phyloP scores from a whole-genome alignment of 1,284 basidiomycete species.

The Tremellales sp. region DNA sequence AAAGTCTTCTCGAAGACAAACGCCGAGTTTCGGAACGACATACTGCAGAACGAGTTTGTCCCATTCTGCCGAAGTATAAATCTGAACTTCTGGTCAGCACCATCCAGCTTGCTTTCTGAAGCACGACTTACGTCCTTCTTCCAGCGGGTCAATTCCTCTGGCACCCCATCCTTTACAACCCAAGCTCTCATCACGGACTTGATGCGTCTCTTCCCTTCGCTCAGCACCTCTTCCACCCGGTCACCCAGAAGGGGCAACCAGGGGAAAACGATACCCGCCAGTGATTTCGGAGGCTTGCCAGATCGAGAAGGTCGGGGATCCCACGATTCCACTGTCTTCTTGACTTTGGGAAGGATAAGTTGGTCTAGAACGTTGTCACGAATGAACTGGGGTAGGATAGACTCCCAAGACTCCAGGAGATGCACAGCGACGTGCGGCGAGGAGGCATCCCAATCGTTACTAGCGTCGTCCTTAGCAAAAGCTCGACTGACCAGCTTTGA shows the following conservation, averaged over 20 bases:
- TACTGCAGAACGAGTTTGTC: slow-evolving; percentile 85
- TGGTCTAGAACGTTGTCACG: slow-evolving; percentile 94
- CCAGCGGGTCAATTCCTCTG: slow-evolving; percentile 71
- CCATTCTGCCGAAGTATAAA: slow-evolving; percentile 79
- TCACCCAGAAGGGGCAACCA: slow-evolving; percentile 87
- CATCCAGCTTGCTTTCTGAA: background rate
- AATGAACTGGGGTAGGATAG: slow-evolving; percentile 82
- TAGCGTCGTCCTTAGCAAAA: slow-evolving; percentile 19
- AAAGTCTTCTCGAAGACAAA: slow-evolving; percentile 75
- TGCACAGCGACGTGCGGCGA: slow-evolving; percentile 70
- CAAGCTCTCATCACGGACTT: slow-evolving; percentile 74
- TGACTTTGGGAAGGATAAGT: slow-evolving; percentile 86
- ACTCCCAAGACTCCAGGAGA: slow-evolving; percentile 83
- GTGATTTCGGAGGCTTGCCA: slow-evolving; percentile 49
- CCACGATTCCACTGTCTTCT: slow-evolving; percentile 80
- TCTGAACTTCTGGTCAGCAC: slow-evolving; percentile 45
- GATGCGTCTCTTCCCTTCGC: slow-evolving; percentile 79
- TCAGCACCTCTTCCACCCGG: slow-evolving; percentile 71
- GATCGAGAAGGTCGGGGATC: slow-evolving; percentile 52
- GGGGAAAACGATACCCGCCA: slow-evolving; percentile 85
- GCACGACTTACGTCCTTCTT: slow-evolving; percentile 60
- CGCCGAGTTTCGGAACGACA: slow-evolving; percentile 81
- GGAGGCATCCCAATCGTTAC: slow-evolving; percentile 81
- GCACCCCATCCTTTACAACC: slow-evolving; percentile 69
- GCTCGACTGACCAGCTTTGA: background rate